phyloP scores from a whole-genome alignment of 257 asterid species.

The Eustoma russellianum region DNA sequence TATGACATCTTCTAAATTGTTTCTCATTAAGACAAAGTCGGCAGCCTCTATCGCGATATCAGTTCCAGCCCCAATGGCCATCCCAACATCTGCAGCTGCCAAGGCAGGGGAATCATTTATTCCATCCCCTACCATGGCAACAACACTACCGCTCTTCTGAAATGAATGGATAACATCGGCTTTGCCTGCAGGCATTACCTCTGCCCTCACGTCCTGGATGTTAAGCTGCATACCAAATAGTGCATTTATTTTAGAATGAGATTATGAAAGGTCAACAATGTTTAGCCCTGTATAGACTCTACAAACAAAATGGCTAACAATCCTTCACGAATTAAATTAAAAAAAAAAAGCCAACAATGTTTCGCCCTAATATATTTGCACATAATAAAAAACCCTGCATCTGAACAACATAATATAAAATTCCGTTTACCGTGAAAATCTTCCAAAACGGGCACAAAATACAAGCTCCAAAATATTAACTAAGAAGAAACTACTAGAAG shows the following conservation, averaged over 20 bases:
- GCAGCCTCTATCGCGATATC: slow-evolving; percentile 99
- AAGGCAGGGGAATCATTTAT: slow-evolving; percentile 95
- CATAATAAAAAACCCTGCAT: not conserved
- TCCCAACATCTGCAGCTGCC: slow-evolving; percentile 98
- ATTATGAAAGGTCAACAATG: too few relatives aligned
- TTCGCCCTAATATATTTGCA: not conserved
- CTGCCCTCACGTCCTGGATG: slow-evolving; percentile 85
- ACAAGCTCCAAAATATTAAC: too few relatives aligned
- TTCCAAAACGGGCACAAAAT: not conserved
- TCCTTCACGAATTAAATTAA: not conserved
- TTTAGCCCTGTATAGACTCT: not conserved
- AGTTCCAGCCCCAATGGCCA: slow-evolving; percentile 99
- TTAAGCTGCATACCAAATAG: slow-evolving; percentile 65
- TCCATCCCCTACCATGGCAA: slow-evolving; percentile 99
- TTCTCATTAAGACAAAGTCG: slow-evolving; percentile 85
- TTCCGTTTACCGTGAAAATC: not conserved
- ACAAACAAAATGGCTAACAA: not conserved
- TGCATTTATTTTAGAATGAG: not conserved
- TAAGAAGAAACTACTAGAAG: not conserved
- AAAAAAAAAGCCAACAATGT: not conserved
- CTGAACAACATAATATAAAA: not conserved
- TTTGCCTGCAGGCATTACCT: slow-evolving; percentile 98
- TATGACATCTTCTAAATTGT: slow-evolving; percentile 87
- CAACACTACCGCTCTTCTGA: slow-evolving; percentile 72
- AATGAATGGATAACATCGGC: slow-evolving; percentile 78